phyloP scores from a whole-genome alignment of 495 filamentous ascomycete genomes.

The Penicillium coprophilum region DNA sequence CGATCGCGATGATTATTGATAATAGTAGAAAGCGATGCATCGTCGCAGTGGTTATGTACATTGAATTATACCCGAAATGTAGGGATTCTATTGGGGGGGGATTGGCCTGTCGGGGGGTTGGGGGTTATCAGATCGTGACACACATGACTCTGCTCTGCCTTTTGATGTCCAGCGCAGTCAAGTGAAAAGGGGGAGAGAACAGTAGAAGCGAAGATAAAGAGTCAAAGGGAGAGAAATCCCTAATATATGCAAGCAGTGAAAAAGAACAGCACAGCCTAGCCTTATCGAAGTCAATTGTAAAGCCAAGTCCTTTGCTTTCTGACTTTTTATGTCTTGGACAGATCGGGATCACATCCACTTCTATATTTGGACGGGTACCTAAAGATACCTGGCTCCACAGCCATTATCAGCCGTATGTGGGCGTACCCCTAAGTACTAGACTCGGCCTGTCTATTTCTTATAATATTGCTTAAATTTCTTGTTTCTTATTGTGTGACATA shows the following conservation, averaged over 20 bases:
- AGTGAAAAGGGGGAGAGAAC: conserved; percentile 1
- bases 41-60: background rate
- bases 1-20: conserved; percentile 8
- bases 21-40: conserved; percentile 9
- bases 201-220: background rate
- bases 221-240: too few relatives aligned
- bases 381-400: background rate
- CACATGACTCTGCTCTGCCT: background rate
- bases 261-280: conserved; percentile 9
- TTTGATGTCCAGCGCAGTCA: background rate
- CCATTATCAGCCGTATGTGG: too few relatives aligned
- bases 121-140: background rate
- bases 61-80: background rate
- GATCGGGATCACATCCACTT: too few relatives aligned
- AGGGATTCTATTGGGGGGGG: background rate
- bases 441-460: background rate
- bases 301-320: conserved; percentile 27
- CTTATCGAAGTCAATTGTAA: conserved; percentile 14
- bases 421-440: conserved; percentile 5
- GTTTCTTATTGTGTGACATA: background rate
- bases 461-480: background rate
- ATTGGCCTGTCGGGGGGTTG: background rate
- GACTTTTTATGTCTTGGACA: too few relatives aligned
- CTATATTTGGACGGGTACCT: conserved; percentile 1
- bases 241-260: too few relatives aligned